Evolutionary conservation across 768 basidiomycete species (phyloP).

Genomic region (Lentinus brumalis): DNA sequence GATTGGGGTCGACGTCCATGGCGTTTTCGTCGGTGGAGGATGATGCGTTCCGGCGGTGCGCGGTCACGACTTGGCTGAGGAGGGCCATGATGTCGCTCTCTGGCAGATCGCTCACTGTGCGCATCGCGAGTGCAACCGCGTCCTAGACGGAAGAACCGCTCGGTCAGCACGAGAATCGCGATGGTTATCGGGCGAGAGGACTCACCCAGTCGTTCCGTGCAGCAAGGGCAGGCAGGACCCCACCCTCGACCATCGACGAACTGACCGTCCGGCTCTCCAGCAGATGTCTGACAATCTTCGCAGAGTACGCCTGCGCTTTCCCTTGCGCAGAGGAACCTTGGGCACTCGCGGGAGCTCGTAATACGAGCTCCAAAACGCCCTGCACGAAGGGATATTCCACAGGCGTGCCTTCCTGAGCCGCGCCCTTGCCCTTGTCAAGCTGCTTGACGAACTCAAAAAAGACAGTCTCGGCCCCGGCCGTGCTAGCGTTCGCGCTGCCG

Average conservation of each 20-base stretch:
- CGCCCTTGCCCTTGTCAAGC: conserved; percentile 14
- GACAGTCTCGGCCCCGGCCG: conserved; percentile 48
- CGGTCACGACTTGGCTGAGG: conserved; percentile 46
- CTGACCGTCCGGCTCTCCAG: conserved; percentile 58
- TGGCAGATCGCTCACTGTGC: conserved; percentile 59
- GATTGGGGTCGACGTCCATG: conserved; percentile 42
- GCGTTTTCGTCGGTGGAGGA: conserved; percentile 18
- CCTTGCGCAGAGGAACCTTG: conserved; percentile 22
- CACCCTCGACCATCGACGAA: conserved; percentile 62
- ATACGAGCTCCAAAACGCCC: conserved; percentile 51
- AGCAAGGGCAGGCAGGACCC: conserved; percentile 55
- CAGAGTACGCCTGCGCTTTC: conserved; percentile 44
- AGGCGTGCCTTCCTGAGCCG: conserved; percentile 3
- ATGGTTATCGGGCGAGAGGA: not conserved
- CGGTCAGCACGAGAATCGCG: too few relatives aligned
- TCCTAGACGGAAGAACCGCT: conserved; percentile 17
- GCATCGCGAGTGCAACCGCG: conserved; percentile 51
- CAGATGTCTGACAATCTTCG: conserved; percentile 59
- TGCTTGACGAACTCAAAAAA: conserved; percentile 65
- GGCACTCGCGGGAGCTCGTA: conserved; percentile 41
- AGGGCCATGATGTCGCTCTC: conserved; percentile 64
- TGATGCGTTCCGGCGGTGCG: conserved; percentile 32
- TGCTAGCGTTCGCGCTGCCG: conserved; percentile 33
- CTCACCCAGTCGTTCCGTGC: conserved; percentile 70
- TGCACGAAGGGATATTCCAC: conserved; percentile 58